Evolutionary conservation across 179 eudicot genomes (phyloP).

Genomic region (Corrigiola litoralis): DNA sequence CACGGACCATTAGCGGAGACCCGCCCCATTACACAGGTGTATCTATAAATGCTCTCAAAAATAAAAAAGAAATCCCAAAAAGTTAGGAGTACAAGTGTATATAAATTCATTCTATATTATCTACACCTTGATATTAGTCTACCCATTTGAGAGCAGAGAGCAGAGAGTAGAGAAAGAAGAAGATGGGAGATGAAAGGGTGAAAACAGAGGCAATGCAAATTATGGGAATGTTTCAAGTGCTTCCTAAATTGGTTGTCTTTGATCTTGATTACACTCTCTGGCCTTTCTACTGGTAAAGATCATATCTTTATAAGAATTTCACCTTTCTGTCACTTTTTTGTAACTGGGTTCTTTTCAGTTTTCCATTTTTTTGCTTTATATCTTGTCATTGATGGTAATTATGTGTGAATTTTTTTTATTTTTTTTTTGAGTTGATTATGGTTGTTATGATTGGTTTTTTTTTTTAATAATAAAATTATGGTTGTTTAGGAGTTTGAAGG

Average conservation of each 20-base stretch:
- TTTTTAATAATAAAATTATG: no score
- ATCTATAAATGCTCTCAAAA: no score
- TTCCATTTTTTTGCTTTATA: no score
- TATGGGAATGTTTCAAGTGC: constrained; percentile 51
- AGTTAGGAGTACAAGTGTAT: no score
- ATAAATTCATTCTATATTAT: no score
- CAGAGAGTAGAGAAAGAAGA: not conserved
- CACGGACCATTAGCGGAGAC: not conserved
- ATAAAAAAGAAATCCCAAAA: no score
- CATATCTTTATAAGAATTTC: no score
- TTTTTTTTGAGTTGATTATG: no score
- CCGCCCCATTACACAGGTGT: not conserved
- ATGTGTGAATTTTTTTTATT: no score
- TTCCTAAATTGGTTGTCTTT: constrained; percentile 90
- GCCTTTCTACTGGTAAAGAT: constrained; percentile 86
- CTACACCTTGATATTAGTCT: not conserved
- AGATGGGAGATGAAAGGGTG: constrained; percentile 55
- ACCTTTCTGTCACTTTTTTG: not conserved
- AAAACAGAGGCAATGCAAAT: constrained; percentile 68
- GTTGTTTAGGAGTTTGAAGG: no score
- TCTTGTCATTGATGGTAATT: no score
- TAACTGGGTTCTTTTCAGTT: not conserved
- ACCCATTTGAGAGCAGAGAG: not conserved
- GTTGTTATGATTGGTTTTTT: no score
- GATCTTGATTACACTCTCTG: constrained; percentile 82